Evolutionary conservation across 192 early-diverging fungal species (phyloP).

Genomic region (Helicostylum pulchrum): DNA sequence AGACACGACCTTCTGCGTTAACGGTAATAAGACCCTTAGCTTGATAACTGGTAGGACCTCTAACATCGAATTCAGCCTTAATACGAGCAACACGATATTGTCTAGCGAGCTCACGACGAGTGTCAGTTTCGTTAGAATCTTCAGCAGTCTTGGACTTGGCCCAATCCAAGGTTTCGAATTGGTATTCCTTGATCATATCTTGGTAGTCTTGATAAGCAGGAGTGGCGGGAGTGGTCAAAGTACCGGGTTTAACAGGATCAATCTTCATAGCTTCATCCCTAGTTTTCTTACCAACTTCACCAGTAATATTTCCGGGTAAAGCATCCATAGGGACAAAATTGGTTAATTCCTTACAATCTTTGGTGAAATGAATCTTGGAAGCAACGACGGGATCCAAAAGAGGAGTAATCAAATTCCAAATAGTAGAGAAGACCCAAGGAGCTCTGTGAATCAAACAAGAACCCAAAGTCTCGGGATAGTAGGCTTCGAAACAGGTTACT

Average conservation of each 20-base stretch:
- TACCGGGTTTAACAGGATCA: neutral
- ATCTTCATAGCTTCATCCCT: slow-evolving; percentile 6
- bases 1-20: slow-evolving; percentile 2
- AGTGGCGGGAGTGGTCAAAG: neutral
- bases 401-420: slow-evolving; percentile 82
- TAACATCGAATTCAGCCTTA: slow-evolving; percentile 13
- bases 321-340: slow-evolving; percentile 57
- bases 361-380: slow-evolving; percentile 78
- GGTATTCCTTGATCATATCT: slow-evolving; percentile 11
- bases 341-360: slow-evolving; percentile 55
- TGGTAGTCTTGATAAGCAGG: slow-evolving; percentile 15
- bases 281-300: slow-evolving; percentile 21
- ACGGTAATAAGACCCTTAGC: slow-evolving; percentile 7
- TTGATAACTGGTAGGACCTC: slow-evolving; percentile 22
- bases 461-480: slow-evolving; percentile 90
- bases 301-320: slow-evolving; percentile 60
- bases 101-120: slow-evolving; percentile 12
- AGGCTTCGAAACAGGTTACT: slow-evolving; percentile 76
- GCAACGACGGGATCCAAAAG: slow-evolving; percentile 92
- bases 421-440: slow-evolving; percentile 81
- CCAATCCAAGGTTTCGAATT: slow-evolving; percentile 10
- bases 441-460: slow-evolving; percentile 79
- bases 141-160: neutral
- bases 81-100: slow-evolving; percentile 24
- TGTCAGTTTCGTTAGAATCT: neutral